Evolutionary conservation across 2,329 filamentous ascomycete species (phyloP).

Genomic region (Epichloe scottii): DNA sequence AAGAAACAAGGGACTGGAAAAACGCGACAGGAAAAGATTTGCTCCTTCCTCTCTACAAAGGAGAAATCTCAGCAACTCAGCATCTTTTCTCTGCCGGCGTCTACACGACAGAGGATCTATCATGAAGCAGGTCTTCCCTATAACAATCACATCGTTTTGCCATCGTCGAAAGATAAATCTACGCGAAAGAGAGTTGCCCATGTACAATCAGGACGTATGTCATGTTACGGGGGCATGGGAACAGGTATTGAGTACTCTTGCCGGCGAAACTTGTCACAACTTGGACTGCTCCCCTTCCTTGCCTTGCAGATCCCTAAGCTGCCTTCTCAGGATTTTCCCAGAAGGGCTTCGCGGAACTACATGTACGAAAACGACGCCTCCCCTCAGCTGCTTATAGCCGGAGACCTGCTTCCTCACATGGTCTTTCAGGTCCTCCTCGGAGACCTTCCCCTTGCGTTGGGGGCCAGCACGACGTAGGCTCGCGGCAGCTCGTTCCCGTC

Average conservation of each 20-base stretch:
- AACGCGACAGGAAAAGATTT: no score
- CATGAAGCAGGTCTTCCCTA: no score
- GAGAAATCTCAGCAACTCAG: no score
- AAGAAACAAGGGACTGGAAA: no score
- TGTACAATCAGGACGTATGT: no score
- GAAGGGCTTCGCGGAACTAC: slow-evolving; percentile 54
- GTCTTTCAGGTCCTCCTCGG: slow-evolving; percentile 13
- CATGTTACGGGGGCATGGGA: no score
- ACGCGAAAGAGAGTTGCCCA: no score
- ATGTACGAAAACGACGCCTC: slow-evolving; percentile 54
- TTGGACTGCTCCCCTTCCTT: background rate
- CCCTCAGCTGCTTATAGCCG: slow-evolving; percentile 52
- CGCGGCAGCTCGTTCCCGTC: slow-evolving; percentile 36
- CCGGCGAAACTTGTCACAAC: background rate
- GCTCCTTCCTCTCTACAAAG: no score
- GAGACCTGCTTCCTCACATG: slow-evolving; percentile 23
- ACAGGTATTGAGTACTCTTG: background rate
- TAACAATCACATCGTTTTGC: no score
- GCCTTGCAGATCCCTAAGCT: slow-evolving; percentile 15
- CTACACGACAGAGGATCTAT: no score
- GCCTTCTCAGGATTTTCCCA: slow-evolving; percentile 33
- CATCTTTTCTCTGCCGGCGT: no score
- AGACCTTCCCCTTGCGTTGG: slow-evolving; percentile 12
- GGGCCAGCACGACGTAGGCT: slow-evolving; percentile 20
- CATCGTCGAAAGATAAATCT: no score